Evolutionary conservation across 768 basidiomycete species (phyloP).

Genomic region (Podaxis sp.): DNA sequence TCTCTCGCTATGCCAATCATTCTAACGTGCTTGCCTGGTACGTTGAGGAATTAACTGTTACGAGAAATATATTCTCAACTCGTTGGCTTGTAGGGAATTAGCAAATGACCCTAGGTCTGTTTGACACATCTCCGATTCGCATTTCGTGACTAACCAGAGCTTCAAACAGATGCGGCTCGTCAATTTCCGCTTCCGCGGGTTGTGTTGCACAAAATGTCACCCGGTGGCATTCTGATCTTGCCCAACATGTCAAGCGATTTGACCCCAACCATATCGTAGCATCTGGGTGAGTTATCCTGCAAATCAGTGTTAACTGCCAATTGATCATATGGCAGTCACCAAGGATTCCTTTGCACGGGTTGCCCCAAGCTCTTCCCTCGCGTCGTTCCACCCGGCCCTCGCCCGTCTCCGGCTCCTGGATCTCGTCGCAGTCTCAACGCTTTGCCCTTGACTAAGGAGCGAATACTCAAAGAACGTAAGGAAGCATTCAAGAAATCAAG

Average conservation of each 20-base stretch:
- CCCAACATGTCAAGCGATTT: slow-evolving; percentile 39
- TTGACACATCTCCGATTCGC: neutral
- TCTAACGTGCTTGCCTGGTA: slow-evolving; percentile 54
- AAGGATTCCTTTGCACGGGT: slow-evolving; percentile 57
- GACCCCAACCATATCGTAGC: slow-evolving; percentile 68
- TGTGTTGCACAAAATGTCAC: slow-evolving; percentile 58
- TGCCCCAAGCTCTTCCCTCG: slow-evolving; percentile 56
- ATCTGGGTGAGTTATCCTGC: slow-evolving; percentile 45
- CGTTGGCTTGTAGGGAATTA: slow-evolving; percentile 44
- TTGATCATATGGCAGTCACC: slow-evolving; percentile 28
- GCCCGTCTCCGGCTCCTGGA: slow-evolving; percentile 38
- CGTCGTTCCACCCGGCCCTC: slow-evolving; percentile 34
- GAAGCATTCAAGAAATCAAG: slow-evolving; percentile 45
- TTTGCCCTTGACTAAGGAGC: slow-evolving; percentile 43
- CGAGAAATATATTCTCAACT: neutral
- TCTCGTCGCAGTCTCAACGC: slow-evolving; percentile 31
- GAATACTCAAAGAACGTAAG: slow-evolving; percentile 47
- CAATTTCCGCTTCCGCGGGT: slow-evolving; percentile 34
- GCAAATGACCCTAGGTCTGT: slow-evolving; percentile 63
- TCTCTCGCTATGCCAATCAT: slow-evolving; percentile 53
- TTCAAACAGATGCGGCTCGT: slow-evolving; percentile 52
- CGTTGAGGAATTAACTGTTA: slow-evolving; percentile 12
- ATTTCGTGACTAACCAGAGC: slow-evolving; percentile 8
- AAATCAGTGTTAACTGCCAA: neutral
- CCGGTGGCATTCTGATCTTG: slow-evolving; percentile 49